A percentile compares a stretch with the other conserved stretches of the same genome.
These are phyloP conservation scores for Ehretia macrophylla DNA, from an alignment of 257 asterid species.

Conservation along the genomic window DNA sequence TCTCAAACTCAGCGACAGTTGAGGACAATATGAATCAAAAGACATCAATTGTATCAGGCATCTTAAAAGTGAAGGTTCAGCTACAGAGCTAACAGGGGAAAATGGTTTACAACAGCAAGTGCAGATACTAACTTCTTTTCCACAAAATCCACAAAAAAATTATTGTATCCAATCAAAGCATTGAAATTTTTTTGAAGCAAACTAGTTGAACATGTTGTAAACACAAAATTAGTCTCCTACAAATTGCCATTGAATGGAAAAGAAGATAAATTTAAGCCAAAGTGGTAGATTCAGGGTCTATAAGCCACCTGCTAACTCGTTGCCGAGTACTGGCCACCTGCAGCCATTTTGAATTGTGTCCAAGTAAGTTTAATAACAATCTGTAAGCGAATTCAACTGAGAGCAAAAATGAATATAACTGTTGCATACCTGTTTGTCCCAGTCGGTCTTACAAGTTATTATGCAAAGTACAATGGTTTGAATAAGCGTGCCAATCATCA, in stretches of 20 bases:
- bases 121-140: too few relatives aligned
- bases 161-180: too few relatives aligned
- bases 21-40: too few relatives aligned
- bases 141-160: too few relatives aligned
- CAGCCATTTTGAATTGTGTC: not conserved
- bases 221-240: too few relatives aligned
- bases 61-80: too few relatives aligned
- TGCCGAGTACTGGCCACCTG: conserved; percentile 32
- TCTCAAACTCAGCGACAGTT: too few relatives aligned
- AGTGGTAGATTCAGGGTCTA: conserved; percentile 1
- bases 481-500: conserved; percentile 33
- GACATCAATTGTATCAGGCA: too few relatives aligned
- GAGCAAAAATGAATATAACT: not conserved
- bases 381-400: not conserved
- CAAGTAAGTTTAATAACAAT: not conserved
- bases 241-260: not conserved
- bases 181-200: too few relatives aligned
- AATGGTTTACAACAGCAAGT: too few relatives aligned
- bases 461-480: conserved; percentile 37
- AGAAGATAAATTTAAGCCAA: not conserved
- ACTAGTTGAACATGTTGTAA: too few relatives aligned
- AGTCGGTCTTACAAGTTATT: conserved; percentile 41
- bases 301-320: conserved; percentile 34
- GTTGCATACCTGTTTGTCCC: conserved; percentile 39
- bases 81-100: too few relatives aligned